Base-by-base conservation (phyloP, 192 early-diverging fungal species). In the Coemansia guatemalensis region DNA sequence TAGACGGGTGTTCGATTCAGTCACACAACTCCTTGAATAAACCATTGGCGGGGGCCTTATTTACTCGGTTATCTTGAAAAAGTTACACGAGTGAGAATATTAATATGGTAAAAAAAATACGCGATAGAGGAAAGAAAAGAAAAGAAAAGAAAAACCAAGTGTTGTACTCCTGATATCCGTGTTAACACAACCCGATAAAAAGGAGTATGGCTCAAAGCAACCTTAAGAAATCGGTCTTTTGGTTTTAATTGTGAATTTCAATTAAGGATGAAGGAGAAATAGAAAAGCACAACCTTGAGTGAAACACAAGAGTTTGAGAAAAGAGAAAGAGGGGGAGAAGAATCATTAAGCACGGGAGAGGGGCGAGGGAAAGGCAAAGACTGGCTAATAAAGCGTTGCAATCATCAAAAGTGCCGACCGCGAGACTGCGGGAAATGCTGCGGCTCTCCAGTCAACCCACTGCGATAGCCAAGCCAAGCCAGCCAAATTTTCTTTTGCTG, bases 1-100 rank as follows among this genome's bases (percentile, higher is more conserved):
- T 74, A 81, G 78, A 69, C 78, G 78, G 78, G 78, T 64, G 78
- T 54, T 74, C 54, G 78, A 53, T 66, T 81, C 78, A 74, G 74
- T 81, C 62, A 48, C 26, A 71, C 53, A 64, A 24, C 55, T 56
- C 44, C 53, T 56, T 4, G 65, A 56, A 41, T 53, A 68, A 22
- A 69, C 78, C 78, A 81, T 81, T 81, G 24, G 54, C 49, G 35
- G 35, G 35, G n/a, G n/a, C 48, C n/a, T 2, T 27, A 14, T 29
- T 62, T 69, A 62, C 25, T 30, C 30, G 22, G 48, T 48, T 69
- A 69, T 69, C 53, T 55, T 60, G 51, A 20, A 18, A 20, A 18
- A 25, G 33, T 14, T 23, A 27, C 29, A 27, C 25, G 20, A 12
- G 8, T 27, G n/a, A 29, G 22, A n/a, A 23, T 35, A 33, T 30